Evolutionary conservation across 192 early-diverging fungal species (phyloP).

Genomic region (Backusella sp.): DNA sequence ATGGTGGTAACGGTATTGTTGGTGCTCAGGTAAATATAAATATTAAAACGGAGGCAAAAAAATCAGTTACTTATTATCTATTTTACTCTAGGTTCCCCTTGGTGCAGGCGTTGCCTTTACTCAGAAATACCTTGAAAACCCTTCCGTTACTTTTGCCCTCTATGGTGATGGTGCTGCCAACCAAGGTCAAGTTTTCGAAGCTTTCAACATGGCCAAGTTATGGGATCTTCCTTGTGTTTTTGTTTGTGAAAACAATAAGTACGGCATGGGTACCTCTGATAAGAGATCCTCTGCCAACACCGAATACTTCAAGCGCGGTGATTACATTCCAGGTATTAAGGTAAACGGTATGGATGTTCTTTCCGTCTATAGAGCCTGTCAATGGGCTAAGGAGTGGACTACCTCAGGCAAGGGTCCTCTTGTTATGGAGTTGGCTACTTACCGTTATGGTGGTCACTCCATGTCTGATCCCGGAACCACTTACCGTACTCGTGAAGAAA

Average conservation of each 20-base stretch:
- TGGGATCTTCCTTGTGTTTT: conserved; percentile 93
- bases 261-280: conserved; percentile 96
- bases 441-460: conserved; percentile 99
- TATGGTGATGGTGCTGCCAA: conserved; percentile 98
- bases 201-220: conserved; percentile 99
- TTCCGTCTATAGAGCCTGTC: conserved; percentile 84
- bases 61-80: neutral
- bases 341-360: conserved; percentile 94
- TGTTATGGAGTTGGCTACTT: conserved; percentile 94
- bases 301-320: conserved; percentile 92
- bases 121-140: conserved; percentile 85
- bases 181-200: conserved; percentile 98
- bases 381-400: conserved; percentile 84
- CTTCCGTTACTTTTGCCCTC: conserved; percentile 83
- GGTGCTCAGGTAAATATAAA: conserved; percentile 77
- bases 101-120: conserved; percentile 86
- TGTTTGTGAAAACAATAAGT: conserved; percentile 99
- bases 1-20: conserved; percentile 99
- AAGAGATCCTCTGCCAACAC: conserved; percentile 89
- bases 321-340: conserved; percentile 95
- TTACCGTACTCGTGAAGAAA: conserved; percentile 98
- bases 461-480: conserved; percentile 99
- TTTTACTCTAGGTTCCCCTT: conserved; percentile 56
- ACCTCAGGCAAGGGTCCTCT: conserved; percentile 83
- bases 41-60: neutral